Percentiles rank a stretch among this genome's conserved stretches.
These are phyloP conservation scores for Hippophae tibetana DNA, from an alignment of 306 rosid species.

Conservation along the genomic window DNA sequence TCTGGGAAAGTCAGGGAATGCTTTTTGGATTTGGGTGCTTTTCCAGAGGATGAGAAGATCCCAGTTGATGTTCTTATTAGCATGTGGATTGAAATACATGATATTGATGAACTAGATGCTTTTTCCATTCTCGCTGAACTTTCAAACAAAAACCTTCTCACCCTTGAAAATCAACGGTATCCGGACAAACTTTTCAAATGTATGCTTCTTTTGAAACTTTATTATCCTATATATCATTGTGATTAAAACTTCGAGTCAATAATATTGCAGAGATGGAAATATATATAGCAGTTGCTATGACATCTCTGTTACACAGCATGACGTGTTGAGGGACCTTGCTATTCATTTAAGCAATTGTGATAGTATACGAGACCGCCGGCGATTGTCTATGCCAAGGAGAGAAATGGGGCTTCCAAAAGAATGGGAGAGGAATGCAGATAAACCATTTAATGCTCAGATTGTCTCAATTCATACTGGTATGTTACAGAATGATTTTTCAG, in stretches of 20 bases:
- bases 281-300: constrained; percentile 65
- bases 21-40: constrained; percentile 72
- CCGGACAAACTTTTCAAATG: background rate
- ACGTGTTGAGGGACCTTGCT: constrained; percentile 77
- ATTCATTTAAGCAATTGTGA: constrained; percentile 45
- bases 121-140: constrained; percentile 73
- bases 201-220: background rate
- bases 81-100: constrained; percentile 79
- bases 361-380: constrained; percentile 30
- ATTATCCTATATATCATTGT: background rate
- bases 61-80: constrained; percentile 78
- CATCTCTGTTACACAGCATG: constrained; percentile 74
- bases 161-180: constrained; percentile 69
- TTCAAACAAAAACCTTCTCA: constrained; percentile 72
- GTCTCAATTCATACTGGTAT: constrained; percentile 88
- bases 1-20: constrained; percentile 52
- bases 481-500: background rate
- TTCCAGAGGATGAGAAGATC: constrained; percentile 80
- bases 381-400: constrained; percentile 75
- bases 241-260: constrained; percentile 11
- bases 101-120: constrained; percentile 55
- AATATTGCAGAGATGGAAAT: constrained; percentile 52
- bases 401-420: constrained; percentile 58
- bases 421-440: constrained; percentile 50
- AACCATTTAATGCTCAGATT: constrained; percentile 56